These are phyloP conservation scores for Psilocybe subaeruginosa DNA, from an alignment of 768 basidiomycete genomes.

Conservation along the genomic window DNA sequence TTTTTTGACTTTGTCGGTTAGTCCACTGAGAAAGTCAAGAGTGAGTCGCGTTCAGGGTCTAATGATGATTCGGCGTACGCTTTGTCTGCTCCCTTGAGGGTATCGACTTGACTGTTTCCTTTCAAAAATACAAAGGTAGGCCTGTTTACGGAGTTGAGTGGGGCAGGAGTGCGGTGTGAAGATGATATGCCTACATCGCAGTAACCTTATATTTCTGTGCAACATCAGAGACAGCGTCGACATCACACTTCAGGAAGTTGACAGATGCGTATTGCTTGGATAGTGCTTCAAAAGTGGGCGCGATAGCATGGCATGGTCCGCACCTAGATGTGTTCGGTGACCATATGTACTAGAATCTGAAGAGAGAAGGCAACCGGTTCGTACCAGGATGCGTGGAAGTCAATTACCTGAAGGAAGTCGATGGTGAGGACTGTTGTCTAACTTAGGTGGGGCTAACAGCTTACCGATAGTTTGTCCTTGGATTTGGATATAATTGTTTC, in stretches of 20 bases:
- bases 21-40: constrained; percentile 43
- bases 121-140: constrained; percentile 84
- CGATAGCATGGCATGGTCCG: constrained; percentile 84
- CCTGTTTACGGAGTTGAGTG: constrained; percentile 42
- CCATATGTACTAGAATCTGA: neutral
- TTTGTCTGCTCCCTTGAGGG: constrained; percentile 73
- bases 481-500: constrained; percentile 59
- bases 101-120: constrained; percentile 66
- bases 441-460: constrained; percentile 9
- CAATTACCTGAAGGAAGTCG: constrained; percentile 61
- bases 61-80: constrained; percentile 42
- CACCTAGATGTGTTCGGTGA: constrained; percentile 55
- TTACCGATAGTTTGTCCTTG: constrained; percentile 66
- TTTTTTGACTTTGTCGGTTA: constrained; percentile 61
- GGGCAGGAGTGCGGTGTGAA: neutral
- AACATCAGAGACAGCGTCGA: constrained; percentile 73
- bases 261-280: constrained; percentile 69
- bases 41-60: neutral
- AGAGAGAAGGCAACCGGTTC: constrained; percentile 4
- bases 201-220: constrained; percentile 62
- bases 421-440: constrained; percentile 3
- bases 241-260: constrained; percentile 86
- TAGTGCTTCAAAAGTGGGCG: constrained; percentile 72
- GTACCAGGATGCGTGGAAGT: constrained; percentile 86
- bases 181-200: constrained; percentile 61